Conservation (phyloP, 202 grass and related monocot genomes). For the Brachypodium distachyon region DNA sequence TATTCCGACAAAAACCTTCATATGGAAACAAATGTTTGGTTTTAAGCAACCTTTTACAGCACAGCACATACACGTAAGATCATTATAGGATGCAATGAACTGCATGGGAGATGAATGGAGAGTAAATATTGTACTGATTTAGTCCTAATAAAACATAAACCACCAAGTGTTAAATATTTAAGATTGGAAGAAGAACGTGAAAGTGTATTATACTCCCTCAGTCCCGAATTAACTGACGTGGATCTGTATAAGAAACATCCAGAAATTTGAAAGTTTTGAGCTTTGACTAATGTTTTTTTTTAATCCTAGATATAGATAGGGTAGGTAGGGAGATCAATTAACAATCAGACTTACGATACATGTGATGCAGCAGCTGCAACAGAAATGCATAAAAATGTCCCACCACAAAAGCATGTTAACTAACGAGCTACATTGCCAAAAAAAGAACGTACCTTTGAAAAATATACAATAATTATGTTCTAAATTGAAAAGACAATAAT, state of each 20-base stretch:
- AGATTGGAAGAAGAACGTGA: background rate
- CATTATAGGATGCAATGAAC: background rate
- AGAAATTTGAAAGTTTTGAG: background rate
- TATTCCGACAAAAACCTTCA: background rate
- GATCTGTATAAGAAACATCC: background rate
- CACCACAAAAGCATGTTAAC: background rate
- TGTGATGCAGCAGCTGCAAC: constrained; percentile 7
- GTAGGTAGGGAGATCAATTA: background rate
- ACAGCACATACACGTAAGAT: background rate
- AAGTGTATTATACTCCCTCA: background rate
- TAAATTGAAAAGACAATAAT: background rate
- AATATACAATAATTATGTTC: constrained; percentile 14
- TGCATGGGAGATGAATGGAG: background rate
- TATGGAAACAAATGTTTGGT: background rate
- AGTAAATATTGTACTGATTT: background rate
- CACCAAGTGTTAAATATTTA: background rate
- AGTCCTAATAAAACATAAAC: background rate
- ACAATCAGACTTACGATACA: constrained; percentile 4
- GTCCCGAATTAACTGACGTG: no score
- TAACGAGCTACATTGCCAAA: background rate
- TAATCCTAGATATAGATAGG: background rate
- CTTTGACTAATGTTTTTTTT: background rate
- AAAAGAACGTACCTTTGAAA: background rate
- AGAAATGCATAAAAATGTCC: background rate
- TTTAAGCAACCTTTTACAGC: background rate